A percentile compares a stretch with the other conserved stretches of the same genome.
Evolutionary conservation across 2,329 filamentous ascomycete genomes (phyloP).

Genomic region (Calonectria honghensis): DNA sequence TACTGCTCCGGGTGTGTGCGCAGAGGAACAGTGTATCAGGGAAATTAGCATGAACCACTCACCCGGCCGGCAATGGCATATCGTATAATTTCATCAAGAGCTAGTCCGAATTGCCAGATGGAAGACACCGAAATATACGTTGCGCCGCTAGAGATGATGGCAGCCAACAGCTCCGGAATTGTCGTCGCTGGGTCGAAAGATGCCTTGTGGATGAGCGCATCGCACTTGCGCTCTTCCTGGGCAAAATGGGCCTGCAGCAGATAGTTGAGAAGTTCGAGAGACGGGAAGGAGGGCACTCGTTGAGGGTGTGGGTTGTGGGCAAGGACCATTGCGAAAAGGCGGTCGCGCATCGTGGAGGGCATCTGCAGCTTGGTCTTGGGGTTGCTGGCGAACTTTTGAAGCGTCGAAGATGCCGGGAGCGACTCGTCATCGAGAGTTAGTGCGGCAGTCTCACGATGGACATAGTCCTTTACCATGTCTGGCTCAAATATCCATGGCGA

Average conservation of each 20-base stretch:
- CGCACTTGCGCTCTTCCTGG: slow-evolving; percentile 45
- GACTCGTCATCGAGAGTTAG: slow-evolving; percentile 33
- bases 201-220: slow-evolving; percentile 47
- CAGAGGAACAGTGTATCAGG: not conserved
- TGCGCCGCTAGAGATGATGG: slow-evolving; percentile 50
- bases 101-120: slow-evolving; percentile 53
- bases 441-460: slow-evolving; percentile 33
- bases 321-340: slow-evolving; percentile 52
- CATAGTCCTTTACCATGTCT: slow-evolving; percentile 38
- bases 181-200: slow-evolving; percentile 45
- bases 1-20: not conserved
- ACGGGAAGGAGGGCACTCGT: slow-evolving; percentile 52
- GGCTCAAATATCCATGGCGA: slow-evolving; percentile 48
- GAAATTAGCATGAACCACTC: slow-evolving; percentile 31
- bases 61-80: slow-evolving; percentile 44
- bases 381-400: slow-evolving; percentile 25
- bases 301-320: slow-evolving; percentile 46
- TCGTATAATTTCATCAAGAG: slow-evolving; percentile 47
- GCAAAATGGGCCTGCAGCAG: slow-evolving; percentile 48
- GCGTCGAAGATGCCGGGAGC: slow-evolving; percentile 24
- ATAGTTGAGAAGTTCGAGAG: slow-evolving; percentile 48
- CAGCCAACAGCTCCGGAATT: slow-evolving; percentile 47
- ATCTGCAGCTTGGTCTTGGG: slow-evolving; percentile 34
- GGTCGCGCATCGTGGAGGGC: slow-evolving; percentile 47
- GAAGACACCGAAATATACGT: slow-evolving; percentile 44